Evolutionary conservation across 1,284 basidiomycete species (phyloP), one percentile per base, ranked within the genome.

Genomic region (Sphagnurus paluster): DNA sequence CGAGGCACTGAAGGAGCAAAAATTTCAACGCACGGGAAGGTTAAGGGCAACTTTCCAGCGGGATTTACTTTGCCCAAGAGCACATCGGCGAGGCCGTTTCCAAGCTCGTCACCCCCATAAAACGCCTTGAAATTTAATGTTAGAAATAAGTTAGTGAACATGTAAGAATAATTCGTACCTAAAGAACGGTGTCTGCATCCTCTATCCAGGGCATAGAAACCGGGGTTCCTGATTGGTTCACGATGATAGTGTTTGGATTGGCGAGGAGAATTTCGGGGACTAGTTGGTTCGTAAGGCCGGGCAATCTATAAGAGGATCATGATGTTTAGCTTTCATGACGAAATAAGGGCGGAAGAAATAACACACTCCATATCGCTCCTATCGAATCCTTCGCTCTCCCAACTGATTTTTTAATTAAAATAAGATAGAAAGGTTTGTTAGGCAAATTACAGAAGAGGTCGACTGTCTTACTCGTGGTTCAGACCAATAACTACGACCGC

Each of bases 51-150:
- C 56, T 76, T 77, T 5, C 69, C 75, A 5, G 70, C 73, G 1
- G 77, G 76, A 53, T 79, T 79, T n/a, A 69, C 66, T 52, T 72
- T 71, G 16, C 79, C 78, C 55, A 77, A 81, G 5, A 81, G 48
- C 1, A 79, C 69, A 55, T 80, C 75, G 3, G 77, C 75, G 4
- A 82, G 57, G 5, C 70, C 77, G 46, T 73, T 71, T 6, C 80
- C 80, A 19, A 71, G 59, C 54, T 78, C 78, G 58, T 83, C 80
- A 3, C 80, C 80, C 9, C 76, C 77, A 52, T 76, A 80, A 57
- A 77, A 80, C 11, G 76, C 73, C 66, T 73, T 43, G 2, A 11
- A 28, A 28, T 39, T 25, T 33, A 40, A 25, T 20, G 29, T 24
- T 36, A 42, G 13, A 41, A 20, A 14, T 45, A 42, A n/a, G 20